These are phyloP conservation scores for Peronospora belbahrii DNA, from an alignment of 352 stramenopile genomes.

Conservation along the genomic window DNA sequence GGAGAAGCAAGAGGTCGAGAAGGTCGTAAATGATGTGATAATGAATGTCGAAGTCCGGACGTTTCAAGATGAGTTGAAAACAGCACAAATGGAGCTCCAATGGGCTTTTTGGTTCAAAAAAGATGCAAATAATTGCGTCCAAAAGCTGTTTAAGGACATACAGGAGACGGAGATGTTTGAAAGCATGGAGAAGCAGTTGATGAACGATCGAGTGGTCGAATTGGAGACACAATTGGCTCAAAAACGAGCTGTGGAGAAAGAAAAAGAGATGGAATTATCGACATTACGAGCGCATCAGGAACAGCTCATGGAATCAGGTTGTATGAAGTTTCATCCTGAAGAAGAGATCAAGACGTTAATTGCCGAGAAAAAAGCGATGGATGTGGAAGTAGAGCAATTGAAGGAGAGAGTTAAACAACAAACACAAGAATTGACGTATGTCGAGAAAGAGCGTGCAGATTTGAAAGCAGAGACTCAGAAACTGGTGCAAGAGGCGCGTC, in stretches of 20 bases:
- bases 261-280: constrained; percentile 38
- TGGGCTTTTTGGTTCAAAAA: constrained; percentile 13
- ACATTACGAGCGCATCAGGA: constrained; percentile 26
- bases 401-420: constrained; percentile 12
- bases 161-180: constrained; percentile 35
- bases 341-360: constrained; percentile 19
- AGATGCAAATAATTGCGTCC: constrained; percentile 11
- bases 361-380: constrained; percentile 18
- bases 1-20: constrained; percentile 26
- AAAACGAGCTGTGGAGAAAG: constrained; percentile 27
- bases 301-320: constrained; percentile 16
- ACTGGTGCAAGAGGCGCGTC: constrained; percentile 16
- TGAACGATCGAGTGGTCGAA: constrained; percentile 44
- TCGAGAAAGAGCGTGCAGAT: constrained; percentile 24
- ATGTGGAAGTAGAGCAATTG: constrained; percentile 14
- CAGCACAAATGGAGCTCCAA: constrained; percentile 11
- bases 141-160: constrained; percentile 5
- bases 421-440: constrained; percentile 4
- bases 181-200: constrained; percentile 39
- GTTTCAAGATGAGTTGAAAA: constrained; percentile 3
- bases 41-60: constrained; percentile 23
- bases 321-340: constrained; percentile 16
- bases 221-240: constrained; percentile 44
- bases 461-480: constrained; percentile 25
- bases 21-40: constrained; percentile 31